A percentile compares a stretch with the other conserved stretches of the same genome.
Evolutionary conservation across 805 yeast genomes (phyloP).

Genomic region (Priceomyces haplophilus): DNA sequence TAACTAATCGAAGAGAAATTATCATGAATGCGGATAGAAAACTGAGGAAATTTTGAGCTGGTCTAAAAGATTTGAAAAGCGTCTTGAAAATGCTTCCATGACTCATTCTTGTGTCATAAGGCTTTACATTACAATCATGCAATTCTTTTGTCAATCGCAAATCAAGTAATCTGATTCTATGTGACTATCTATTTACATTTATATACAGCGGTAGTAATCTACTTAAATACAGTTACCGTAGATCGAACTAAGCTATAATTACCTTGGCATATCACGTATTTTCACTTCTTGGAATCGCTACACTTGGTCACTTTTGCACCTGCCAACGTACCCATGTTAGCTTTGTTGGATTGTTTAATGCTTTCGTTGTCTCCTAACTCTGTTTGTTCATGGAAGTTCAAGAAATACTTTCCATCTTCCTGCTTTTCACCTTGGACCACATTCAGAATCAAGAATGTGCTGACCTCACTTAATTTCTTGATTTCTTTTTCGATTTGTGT

Average conservation of each 20-base stretch:
- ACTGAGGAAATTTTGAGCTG: too few relatives aligned
- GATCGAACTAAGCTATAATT: too few relatives aligned
- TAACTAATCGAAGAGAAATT: background rate
- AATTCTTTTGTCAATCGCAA: too few relatives aligned
- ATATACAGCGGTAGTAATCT: background rate
- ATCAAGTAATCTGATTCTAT: too few relatives aligned
- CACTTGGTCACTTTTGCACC: constrained; percentile 48
- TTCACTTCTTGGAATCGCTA: constrained; percentile 15
- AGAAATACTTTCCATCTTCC: constrained; percentile 43
- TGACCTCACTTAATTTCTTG: constrained; percentile 62
- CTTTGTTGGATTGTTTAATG: constrained; percentile 50
- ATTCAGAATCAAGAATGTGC: constrained; percentile 63
- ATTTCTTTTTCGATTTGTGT: constrained; percentile 40
- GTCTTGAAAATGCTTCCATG: too few relatives aligned
- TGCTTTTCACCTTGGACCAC: constrained; percentile 79
- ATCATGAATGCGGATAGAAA: background rate
- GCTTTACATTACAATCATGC: too few relatives aligned
- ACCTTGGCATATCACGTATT: too few relatives aligned
- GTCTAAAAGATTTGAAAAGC: too few relatives aligned
- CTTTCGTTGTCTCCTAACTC: constrained; percentile 91
- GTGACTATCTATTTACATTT: constrained; percentile 2
- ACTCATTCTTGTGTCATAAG: too few relatives aligned
- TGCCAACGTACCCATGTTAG: constrained; percentile 46
- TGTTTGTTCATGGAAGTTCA: constrained; percentile 75
- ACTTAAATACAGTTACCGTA: background rate